These are phyloP conservation scores for Huntiella bhutanensis DNA, from an alignment of 2,329 filamentous ascomycete species.

Conservation along the genomic window DNA sequence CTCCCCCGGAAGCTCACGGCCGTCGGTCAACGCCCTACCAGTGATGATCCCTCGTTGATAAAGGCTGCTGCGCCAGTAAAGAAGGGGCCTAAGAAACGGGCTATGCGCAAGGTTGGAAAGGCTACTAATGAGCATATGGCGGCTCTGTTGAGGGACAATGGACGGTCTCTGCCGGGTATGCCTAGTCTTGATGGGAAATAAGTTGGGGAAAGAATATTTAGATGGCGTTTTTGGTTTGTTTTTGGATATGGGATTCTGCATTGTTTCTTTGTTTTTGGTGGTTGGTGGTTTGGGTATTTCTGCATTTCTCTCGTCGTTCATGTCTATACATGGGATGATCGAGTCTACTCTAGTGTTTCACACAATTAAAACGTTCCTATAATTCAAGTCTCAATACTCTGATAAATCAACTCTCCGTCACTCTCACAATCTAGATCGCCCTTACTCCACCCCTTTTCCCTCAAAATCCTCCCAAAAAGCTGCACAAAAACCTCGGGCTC, in stretches of 20 bases:
- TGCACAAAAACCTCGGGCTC: conserved; percentile 44
- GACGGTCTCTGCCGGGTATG: conserved; percentile 16
- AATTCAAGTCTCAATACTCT: neutral
- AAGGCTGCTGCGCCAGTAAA: conserved; percentile 28
- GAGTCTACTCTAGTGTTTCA: no score
- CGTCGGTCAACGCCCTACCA: conserved; percentile 68
- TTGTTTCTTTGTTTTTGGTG: neutral
- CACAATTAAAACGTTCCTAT: neutral
- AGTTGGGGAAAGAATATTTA: neutral
- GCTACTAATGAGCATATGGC: conserved; percentile 78
- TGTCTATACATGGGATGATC: no score
- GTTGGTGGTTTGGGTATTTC: neutral
- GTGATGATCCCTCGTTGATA: conserved; percentile 48
- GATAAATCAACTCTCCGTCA: neutral
- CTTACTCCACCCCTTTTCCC: neutral
- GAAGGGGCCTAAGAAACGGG: conserved; percentile 56
- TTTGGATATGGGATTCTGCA: neutral
- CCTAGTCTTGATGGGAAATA: conserved; percentile 18
- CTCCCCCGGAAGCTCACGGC: conserved; percentile 59
- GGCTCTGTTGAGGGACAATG: conserved; percentile 59
- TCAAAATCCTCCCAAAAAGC: conserved; percentile 40
- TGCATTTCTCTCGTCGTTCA: no score
- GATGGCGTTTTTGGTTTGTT: neutral
- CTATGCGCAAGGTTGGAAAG: conserved; percentile 50
- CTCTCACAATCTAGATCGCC: neutral